A percentile compares a stretch with the other conserved stretches of the same genome.
These are phyloP conservation scores for Neonothopanus nambi DNA, from an alignment of 1,284 basidiomycete genomes.

Conservation along the genomic window DNA sequence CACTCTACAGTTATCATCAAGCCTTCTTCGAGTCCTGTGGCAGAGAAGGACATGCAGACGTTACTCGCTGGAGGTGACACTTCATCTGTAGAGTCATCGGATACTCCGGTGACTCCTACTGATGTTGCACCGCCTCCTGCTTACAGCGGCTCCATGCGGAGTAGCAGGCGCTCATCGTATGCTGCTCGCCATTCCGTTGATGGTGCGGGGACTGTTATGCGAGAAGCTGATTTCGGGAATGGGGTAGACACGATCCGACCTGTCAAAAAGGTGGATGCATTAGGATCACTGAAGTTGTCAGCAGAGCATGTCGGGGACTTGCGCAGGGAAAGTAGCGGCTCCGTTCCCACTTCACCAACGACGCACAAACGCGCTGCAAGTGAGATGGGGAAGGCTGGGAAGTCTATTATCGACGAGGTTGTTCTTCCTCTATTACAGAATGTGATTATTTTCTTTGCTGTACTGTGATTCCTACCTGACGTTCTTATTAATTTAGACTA, in stretches of 20 bases:
- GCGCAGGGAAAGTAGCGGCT: slow-evolving; percentile 49
- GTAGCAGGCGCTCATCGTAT: slow-evolving; percentile 67
- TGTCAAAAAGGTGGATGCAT: slow-evolving; percentile 86
- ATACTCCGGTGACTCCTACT: slow-evolving; percentile 36
- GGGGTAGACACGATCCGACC: slow-evolving; percentile 90
- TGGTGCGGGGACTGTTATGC: slow-evolving; percentile 75
- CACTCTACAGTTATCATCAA: slow-evolving; percentile 75
- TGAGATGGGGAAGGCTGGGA: slow-evolving; percentile 68
- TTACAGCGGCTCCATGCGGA: slow-evolving; percentile 55
- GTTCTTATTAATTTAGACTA: slow-evolving; percentile 51
- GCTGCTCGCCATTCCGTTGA: slow-evolving; percentile 65
- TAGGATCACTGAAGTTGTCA: slow-evolving; percentile 76
- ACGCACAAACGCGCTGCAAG: slow-evolving; percentile 49
- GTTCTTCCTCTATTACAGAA: slow-evolving; percentile 75
- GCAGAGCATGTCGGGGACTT: slow-evolving; percentile 79
- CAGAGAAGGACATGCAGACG: slow-evolving; percentile 43
- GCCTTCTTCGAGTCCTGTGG: slow-evolving; percentile 27
- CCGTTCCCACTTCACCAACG: slow-evolving; percentile 49
- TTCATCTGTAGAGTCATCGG: slow-evolving; percentile 38
- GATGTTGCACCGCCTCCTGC: slow-evolving; percentile 52
- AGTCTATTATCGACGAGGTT: slow-evolving; percentile 76
- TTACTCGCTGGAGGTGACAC: slow-evolving; percentile 36
- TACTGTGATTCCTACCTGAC: background rate
- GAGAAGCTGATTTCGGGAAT: slow-evolving; percentile 79
- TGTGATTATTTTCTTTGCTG: slow-evolving; percentile 37